These are phyloP conservation scores for Starmerella khaoyaiensis DNA, from an alignment of 805 yeast species.

Conservation along the genomic window DNA sequence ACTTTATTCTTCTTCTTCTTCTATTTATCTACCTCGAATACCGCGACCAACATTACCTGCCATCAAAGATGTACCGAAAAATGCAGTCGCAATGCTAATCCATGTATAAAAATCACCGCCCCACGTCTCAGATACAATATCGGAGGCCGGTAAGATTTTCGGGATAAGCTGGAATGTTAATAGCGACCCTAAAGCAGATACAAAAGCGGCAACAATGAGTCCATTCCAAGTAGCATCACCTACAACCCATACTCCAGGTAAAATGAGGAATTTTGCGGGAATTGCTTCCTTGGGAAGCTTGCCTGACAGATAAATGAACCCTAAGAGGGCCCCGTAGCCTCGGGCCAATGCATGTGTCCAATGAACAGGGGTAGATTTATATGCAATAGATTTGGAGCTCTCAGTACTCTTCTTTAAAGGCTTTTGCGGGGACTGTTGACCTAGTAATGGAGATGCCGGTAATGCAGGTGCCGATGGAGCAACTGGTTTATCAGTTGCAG, in stretches of 20 bases:
- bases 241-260: constrained; percentile 32
- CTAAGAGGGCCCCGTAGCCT: constrained; percentile 31
- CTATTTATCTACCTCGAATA: background rate
- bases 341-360: constrained; percentile 29
- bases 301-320: constrained; percentile 30
- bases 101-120: constrained; percentile 2
- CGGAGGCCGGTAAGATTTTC: background rate
- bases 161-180: constrained; percentile 20
- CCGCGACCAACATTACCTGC: constrained; percentile 31
- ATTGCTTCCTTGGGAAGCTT: constrained; percentile 29
- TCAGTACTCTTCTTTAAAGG: too few species aligned
- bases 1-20: too few species aligned
- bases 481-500: constrained; percentile 1
- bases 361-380: too few species aligned
- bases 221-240: constrained; percentile 30
- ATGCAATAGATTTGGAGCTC: too few species aligned
- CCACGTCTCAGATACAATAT: background rate
- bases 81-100: constrained; percentile 16
- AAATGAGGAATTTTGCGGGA: constrained; percentile 28
- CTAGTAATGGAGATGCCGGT: background rate
- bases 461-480: background rate
- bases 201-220: constrained; percentile 25
- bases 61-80: constrained; percentile 29
- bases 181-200: constrained; percentile 26
- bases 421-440: too few species aligned